Evolutionary conservation across 257 asterid species (phyloP).

Genomic region (Gentiana dahurica): DNA sequence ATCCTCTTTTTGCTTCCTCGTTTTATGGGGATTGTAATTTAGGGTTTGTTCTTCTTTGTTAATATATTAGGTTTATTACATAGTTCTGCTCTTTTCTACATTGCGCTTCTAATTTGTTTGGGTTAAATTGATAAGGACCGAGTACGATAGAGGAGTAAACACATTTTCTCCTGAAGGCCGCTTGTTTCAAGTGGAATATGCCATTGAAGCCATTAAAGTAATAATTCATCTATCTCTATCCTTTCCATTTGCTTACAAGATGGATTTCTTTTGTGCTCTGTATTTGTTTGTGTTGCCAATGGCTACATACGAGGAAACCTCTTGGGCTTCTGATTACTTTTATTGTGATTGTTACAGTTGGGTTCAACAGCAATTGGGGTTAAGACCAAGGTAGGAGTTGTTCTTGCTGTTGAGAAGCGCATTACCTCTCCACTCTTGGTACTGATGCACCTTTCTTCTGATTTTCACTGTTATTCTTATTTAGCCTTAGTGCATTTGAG

Average conservation of each 20-base stretch:
- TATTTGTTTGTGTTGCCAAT: too few species aligned
- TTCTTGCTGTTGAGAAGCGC: slow-evolving; percentile 87
- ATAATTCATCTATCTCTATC: background rate
- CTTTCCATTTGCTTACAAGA: background rate
- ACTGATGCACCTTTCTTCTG: slow-evolving; percentile 2
- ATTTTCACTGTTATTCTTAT: too few species aligned
- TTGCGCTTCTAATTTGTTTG: background rate
- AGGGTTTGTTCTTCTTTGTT: slow-evolving; percentile 12
- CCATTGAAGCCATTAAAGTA: slow-evolving; percentile 86
- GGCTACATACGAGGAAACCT: background rate
- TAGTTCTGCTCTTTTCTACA: too few species aligned
- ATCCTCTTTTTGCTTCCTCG: background rate
- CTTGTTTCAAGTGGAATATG: slow-evolving; percentile 81
- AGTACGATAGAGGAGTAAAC: slow-evolving; percentile 85
- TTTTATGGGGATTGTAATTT: background rate
- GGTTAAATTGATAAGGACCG: slow-evolving; percentile 36
- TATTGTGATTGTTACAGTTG: slow-evolving; percentile 27
- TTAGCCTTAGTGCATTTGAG: too few species aligned
- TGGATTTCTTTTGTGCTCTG: background rate
- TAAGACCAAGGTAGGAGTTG: slow-evolving; percentile 84
- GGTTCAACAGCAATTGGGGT: slow-evolving; percentile 89
- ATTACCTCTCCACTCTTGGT: slow-evolving; percentile 84
- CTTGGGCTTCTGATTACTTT: background rate
- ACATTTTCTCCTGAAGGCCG: slow-evolving; percentile 93
- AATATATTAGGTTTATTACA: too few species aligned